Evolutionary conservation across 805 yeast genomes (phyloP), one percentile per base, ranked within the genome.

Genomic region (Wickerhamiella occidentalis): DNA sequence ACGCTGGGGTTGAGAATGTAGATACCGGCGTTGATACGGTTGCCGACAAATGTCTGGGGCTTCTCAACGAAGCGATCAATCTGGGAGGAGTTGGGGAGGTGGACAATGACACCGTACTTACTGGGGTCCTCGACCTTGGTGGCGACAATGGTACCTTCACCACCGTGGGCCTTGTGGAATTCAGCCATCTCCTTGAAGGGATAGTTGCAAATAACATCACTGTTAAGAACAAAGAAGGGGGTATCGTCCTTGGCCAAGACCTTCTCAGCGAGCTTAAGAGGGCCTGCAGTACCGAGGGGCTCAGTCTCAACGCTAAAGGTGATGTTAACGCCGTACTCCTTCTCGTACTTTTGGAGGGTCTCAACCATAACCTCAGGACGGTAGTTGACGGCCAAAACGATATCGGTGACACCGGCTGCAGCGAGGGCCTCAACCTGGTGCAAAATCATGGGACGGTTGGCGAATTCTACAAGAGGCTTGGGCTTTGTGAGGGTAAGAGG

Each of bases 81-180:
- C 74, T 86, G 79, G 75, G 90, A 84, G 65, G 95, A 86, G 61
- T 85, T 84, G 68, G 85, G 84, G 73, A 88, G 81, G 75, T 92
- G 96, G 55, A 92, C 99, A 69, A 92, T 92, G 68, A 92, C 99
- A 78, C 99, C 99, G 74, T 92, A 92, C 74, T 92, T 92, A 64
- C 95, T 84, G 56, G 99, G 99, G 74, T 92, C 99, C 68, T 92
- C 98, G 58, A 92, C 99, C 77, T 92, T 92, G 66, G 99, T 92
- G 56, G 97, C 98, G 55, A 92, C 97, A 65, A 92, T 92, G 63
- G 98, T 92, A 71, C 96, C 98, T 63, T 79, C 85, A 68, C 94
- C 97, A 69, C 96, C 96, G 73, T 90, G 97, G 54, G 83, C 80
- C 67, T 76, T 72, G 79, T 92, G 99, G 86, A 87, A 92, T 49